Conservation (phyloP, 331 rosid species). For the Acacia concinna region DNA sequence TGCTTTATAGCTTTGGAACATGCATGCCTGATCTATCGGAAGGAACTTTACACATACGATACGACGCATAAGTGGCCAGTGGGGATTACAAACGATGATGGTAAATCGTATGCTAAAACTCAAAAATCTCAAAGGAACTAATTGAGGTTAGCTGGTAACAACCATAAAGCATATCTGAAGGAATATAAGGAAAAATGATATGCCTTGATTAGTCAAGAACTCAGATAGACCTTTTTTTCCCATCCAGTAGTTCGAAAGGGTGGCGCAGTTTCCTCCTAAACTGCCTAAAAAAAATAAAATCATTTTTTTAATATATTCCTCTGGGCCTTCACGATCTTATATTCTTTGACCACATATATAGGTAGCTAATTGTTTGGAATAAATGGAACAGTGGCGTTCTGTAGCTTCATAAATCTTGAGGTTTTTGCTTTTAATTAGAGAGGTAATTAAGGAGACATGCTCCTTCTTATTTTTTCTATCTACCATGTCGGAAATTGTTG, state of each 20-base stretch:
- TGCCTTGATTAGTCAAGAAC: constrained; percentile 1
- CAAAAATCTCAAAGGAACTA: not conserved
- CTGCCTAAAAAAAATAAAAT: not conserved
- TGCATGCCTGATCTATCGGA: not conserved
- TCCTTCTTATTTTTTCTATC: not conserved
- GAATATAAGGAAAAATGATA: not conserved
- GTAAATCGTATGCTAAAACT: not conserved
- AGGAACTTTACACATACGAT: not conserved
- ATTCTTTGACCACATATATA: constrained; percentile 20
- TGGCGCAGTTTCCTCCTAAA: constrained; percentile 2
- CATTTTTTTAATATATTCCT: constrained; percentile 9
- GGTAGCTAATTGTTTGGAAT: constrained; percentile 31
- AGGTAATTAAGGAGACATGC: not conserved
- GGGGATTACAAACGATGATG: not conserved
- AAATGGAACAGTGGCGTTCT: not conserved
- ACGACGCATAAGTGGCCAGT: not conserved
- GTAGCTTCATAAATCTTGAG: not conserved
- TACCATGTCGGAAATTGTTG: not conserved
- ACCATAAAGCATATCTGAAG: not conserved
- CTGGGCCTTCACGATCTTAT: not conserved
- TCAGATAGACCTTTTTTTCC: not conserved
- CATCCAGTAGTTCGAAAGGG: constrained; percentile 1
- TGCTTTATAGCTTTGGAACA: not conserved
- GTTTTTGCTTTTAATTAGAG: not conserved
- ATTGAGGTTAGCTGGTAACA: not conserved